Conservation (phyloP, 2,329 filamentous ascomycete species). For the Botrytis elliptica region DNA sequence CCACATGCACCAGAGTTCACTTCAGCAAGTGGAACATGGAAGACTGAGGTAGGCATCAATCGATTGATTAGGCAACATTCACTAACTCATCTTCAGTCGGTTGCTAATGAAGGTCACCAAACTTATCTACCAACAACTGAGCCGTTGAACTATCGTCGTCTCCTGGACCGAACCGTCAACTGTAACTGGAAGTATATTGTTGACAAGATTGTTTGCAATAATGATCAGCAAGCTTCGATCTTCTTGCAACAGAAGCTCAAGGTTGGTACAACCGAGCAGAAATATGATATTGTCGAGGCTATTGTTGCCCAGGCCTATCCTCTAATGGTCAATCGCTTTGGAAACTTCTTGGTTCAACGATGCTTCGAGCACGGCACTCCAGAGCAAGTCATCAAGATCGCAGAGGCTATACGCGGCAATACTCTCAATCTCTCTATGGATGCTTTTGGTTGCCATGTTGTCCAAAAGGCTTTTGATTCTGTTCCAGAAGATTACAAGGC, state of each 20-base stretch:
- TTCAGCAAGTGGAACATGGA: conserved; percentile 45
- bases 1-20: conserved; percentile 75
- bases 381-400: conserved; percentile 92
- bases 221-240: conserved; percentile 98
- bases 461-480: conserved; percentile 97
- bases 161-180: conserved; percentile 92
- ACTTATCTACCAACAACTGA: conserved; percentile 86
- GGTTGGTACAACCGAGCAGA: conserved; percentile 90
- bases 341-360: conserved; percentile 96
- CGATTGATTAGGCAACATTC: conserved; percentile 27
- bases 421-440: conserved; percentile 97
- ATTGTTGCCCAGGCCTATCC: conserved; percentile 94
- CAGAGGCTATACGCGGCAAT: conserved; percentile 89
- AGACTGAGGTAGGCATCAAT: conserved; percentile 37
- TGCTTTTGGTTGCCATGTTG: conserved; percentile 95
- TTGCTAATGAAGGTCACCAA: conserved; percentile 54
- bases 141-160: conserved; percentile 91
- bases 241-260: conserved; percentile 99
- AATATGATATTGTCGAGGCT: conserved; percentile 93
- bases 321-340: conserved; percentile 97
- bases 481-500: conserved; percentile 98
- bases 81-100: conserved; percentile 43
- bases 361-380: conserved; percentile 98
- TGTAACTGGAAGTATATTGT: conserved; percentile 99
- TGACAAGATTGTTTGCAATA: conserved; percentile 98